phyloP scores from a whole-genome alignment of 257 asterid species.

The Solanum pimpinellifolium region DNA sequence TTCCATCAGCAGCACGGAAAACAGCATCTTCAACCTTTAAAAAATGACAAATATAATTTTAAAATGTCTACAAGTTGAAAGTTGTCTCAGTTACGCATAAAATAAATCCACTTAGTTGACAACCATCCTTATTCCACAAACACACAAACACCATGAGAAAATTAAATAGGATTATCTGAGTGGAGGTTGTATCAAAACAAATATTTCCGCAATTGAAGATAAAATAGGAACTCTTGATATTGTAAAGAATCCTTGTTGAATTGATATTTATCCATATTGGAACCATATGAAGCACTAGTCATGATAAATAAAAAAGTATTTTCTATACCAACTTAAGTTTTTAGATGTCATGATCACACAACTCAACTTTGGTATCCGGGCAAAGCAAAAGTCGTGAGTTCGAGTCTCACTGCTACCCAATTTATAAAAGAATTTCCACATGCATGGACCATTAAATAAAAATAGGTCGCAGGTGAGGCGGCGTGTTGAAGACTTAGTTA shows the following conservation, averaged over 20 bases:
- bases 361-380: not conserved
- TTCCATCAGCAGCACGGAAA: slow-evolving; percentile 80
- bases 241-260: not conserved
- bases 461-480: not conserved
- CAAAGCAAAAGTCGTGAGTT: not conserved
- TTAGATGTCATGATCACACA: not conserved
- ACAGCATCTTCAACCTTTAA: slow-evolving; percentile 81
- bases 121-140: not conserved
- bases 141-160: not conserved
- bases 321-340: not conserved
- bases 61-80: not conserved
- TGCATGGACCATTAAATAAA: not conserved
- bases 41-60: not conserved
- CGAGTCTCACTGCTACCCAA: not conserved
- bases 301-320: not conserved
- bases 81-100: not conserved
- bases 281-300: not conserved
- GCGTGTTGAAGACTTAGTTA: not conserved
- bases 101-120: not conserved
- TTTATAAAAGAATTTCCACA: not conserved
- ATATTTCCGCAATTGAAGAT: not conserved
- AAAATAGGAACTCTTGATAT: not conserved
- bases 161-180: not conserved
- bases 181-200: not conserved
- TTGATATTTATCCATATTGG: not conserved